These are phyloP conservation scores for Euryodendron excelsum DNA, from an alignment of 148 eudicot species.

Conservation along the genomic window DNA sequence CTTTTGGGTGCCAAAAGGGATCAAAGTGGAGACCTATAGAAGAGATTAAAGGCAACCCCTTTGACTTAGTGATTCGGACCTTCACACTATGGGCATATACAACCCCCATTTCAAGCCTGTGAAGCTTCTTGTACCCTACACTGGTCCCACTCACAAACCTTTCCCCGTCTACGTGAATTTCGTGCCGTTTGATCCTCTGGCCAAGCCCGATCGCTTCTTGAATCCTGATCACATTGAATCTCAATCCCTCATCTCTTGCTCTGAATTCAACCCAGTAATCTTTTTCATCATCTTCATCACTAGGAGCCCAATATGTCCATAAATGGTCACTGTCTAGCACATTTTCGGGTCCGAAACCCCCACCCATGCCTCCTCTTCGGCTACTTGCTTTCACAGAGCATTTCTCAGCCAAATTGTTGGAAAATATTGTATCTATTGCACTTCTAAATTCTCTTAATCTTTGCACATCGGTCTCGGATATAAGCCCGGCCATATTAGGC, in stretches of 20 bases:
- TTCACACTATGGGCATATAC: slow-evolving; percentile 49
- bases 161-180: slow-evolving; percentile 63
- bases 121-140: slow-evolving; percentile 79
- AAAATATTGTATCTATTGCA: slow-evolving; percentile 60
- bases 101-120: slow-evolving; percentile 51
- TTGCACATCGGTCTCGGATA: slow-evolving; percentile 55
- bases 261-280: slow-evolving; percentile 66
- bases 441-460: slow-evolving; percentile 50
- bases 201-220: slow-evolving; percentile 94
- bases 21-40: slow-evolving; percentile 79
- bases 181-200: slow-evolving; percentile 63
- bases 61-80: slow-evolving; percentile 45
- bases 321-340: slow-evolving; percentile 68
- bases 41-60: slow-evolving; percentile 71
- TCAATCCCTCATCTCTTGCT: slow-evolving; percentile 26
- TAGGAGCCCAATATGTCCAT: slow-evolving; percentile 94
- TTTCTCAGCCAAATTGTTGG: slow-evolving; percentile 54
- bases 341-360: slow-evolving; percentile 55
- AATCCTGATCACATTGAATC: slow-evolving; percentile 74
- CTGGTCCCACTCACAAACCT: slow-evolving; percentile 56
- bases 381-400: slow-evolving; percentile 54
- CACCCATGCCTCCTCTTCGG: slow-evolving; percentile 58
- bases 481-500: slow-evolving; percentile 69
- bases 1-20: slow-evolving; percentile 64
- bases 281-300: slow-evolving; percentile 23